Evolutionary conservation across 2,329 filamentous ascomycete species (phyloP), one percentile per base, ranked within the genome.

Genomic region (Fusarium coicis): DNA sequence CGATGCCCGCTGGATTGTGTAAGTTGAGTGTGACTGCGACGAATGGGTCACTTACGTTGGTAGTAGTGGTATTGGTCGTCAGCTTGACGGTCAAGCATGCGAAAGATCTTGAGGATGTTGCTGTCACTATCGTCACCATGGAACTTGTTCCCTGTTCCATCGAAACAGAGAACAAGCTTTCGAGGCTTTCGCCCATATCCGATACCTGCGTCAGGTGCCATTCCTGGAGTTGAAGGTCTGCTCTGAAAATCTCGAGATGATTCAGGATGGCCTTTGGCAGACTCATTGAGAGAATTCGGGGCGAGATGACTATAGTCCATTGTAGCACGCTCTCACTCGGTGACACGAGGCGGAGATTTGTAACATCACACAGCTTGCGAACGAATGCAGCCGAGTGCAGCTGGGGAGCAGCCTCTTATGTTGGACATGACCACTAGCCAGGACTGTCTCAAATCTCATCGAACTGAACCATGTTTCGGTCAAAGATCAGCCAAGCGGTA

Each of bases 91-190:
- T 93, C 91, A 3, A 93, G 82, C 86, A 92, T 92, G 42, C 90
- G 87, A 73, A 91, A 93, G 16, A 93, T 92, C 77, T 93, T 93
- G 67, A 93, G 82, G 74, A 93, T 90, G 60, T 91, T 91, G 78
- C 87, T 90, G 73, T 91, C 89, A 46, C 87, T 89, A 18, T 90
- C 89, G 57, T 91, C 88, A 15, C 89, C 89, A 47, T 88, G 85
- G 67, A 91, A 91, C 69, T 90, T 90, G 75, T 91, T 91, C 1
- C 89, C 89, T 0, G 89, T 91, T 10, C 89, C 89, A 57, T 91
- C 89, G 60, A 91, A 91, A 74, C 89, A 91, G 2, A 91, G 81
- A 15, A 91, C 84, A 19, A 91, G 84, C 75, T 90, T 90, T 7
- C 79, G 74, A 7, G 79, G 74, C 23, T 74, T 74, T 36, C 77